phyloP scores from a whole-genome alignment of 2,329 filamentous ascomycete species.

The Stachybotrys chartarum region DNA sequence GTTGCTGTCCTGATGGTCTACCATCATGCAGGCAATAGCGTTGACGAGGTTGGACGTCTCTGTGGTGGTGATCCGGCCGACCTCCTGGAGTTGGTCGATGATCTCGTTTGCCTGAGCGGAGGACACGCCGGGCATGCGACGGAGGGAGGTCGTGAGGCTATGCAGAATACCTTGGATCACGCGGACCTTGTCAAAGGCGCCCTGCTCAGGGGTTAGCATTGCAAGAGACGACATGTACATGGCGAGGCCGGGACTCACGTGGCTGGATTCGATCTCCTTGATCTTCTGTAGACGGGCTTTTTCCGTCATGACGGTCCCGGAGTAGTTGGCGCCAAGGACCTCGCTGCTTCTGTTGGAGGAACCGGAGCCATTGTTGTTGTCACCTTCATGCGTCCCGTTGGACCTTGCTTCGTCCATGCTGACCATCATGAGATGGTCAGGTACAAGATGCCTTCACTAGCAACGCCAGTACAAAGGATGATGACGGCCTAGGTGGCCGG shows the following conservation, averaged over 20 bases:
- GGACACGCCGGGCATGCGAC: constrained; percentile 30
- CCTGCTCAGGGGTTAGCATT: constrained; percentile 11
- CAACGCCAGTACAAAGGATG: neutral
- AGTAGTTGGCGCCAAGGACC: too few species aligned
- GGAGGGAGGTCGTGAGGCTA: constrained; percentile 29
- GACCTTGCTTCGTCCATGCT: neutral
- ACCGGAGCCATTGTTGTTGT: neutral
- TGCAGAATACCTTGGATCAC: constrained; percentile 26
- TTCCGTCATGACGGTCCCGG: too few species aligned
- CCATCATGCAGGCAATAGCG: constrained; percentile 25
- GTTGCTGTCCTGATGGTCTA: constrained; percentile 30
- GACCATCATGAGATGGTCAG: neutral
- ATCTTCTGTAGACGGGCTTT: neutral
- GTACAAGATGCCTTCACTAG: neutral
- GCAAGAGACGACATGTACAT: neutral
- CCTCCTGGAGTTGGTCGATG: constrained; percentile 24
- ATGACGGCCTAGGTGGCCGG: neutral
- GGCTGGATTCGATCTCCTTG: neutral
- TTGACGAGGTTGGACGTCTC: constrained; percentile 32
- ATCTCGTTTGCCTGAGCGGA: constrained; percentile 26
- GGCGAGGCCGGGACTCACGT: neutral
- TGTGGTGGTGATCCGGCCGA: constrained; percentile 27
- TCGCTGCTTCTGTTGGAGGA: neutral
- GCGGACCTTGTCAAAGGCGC: constrained; percentile 25
- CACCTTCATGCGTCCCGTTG: neutral